phyloP scores from a whole-genome alignment of 129 eudicot species.

The sunflower (Helianthus annuus) region HanXRQr2.0-SUNRISE NC_035437.2:20419186-20419685 shows the following conservation, averaged over 20 bases:
- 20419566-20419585: background rate
- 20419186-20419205: constrained; percentile 61
- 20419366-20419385: constrained; percentile 68
- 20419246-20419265: background rate
- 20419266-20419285: background rate
- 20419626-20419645: constrained; percentile 17
- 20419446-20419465: constrained; percentile 49
- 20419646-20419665: background rate
- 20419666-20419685: constrained; percentile 18
- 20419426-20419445: constrained; percentile 41
- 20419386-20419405: constrained; percentile 74
- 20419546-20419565: background rate
- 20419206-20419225: constrained; percentile 8
- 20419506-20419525: constrained; percentile 67
- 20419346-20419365: background rate
- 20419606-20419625: constrained; percentile 9
- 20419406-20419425: constrained; percentile 47
- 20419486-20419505: constrained; percentile 53
- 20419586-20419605: constrained; percentile 6
- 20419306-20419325: background rate
- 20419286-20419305: background rate
- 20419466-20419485: constrained; percentile 57
- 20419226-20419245: constrained; percentile 6
- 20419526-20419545: constrained; percentile 79
- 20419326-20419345: background rate